Base-by-base conservation (phyloP, 805 yeast genomes). In the Cyberlindnera amylophila region DNA sequence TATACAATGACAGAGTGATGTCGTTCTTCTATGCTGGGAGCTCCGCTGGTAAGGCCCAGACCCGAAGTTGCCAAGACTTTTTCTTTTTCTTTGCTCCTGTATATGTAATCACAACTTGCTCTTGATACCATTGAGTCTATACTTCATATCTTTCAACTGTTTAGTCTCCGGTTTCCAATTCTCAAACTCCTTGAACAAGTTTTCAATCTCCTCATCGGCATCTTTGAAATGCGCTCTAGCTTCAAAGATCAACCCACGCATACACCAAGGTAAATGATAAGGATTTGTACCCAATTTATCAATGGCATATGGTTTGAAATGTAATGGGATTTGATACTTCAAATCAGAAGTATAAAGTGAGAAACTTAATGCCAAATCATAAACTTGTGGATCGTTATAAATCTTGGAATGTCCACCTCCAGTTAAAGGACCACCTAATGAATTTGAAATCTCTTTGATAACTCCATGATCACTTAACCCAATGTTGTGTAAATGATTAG, bases 351-450 rank as follows among this genome's bases (percentile, higher is more conserved):
- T 87, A 53, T 85, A 89, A 17, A 90, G 63, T 2, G 86, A 76
- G 58, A 85, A 82, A 45, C 80, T 74, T 32, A 90, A 55, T 0
- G 93, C 96, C 47, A 86, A 59, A 50, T 81, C 86, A 59, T 91
- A 91, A 1, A 93, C 98, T 42, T 81, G 76, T 4, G 81, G 78
- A 50, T 87, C 96, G 54, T 86, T 84, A 62, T 91, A 91, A 21
- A 93, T 80, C 49, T 76, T 82, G 0, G 97, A 89, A 61, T 91
- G 99, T 0, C 99, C 99, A 7, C 93, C 90, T 3, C 97, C 96
- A 0, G 96, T 91, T 40, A 93, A 67, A 1, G 96, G 85, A 0
- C 99, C 99, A 0, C 95, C 93, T 48, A 85, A 63, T 0, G 86
- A 73, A 32, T 71, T 74, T 42, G 96, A 86, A 33, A 91, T 73